Evolutionary conservation across 257 asterid species (phyloP), one percentile per base, ranked within the genome.

Genomic region (Vinca minor): DNA sequence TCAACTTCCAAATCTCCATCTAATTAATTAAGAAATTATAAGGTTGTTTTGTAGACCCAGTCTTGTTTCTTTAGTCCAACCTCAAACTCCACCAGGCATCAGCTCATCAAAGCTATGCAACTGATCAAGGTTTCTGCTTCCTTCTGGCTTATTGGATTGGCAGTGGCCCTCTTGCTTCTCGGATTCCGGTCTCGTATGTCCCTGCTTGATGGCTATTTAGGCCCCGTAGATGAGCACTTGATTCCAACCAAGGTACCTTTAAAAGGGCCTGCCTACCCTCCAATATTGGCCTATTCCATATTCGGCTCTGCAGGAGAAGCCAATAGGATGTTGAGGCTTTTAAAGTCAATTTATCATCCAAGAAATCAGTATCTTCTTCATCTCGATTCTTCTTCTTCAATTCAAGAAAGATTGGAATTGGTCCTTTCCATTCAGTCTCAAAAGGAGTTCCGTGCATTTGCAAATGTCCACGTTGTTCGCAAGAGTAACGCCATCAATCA

Each of bases 281-380:
- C 84, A 20, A 38, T 80, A 47, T 29, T 82, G 52, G 92, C 92
- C 6, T 85, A 85, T 62, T 78, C 80, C 87, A 74, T 82, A 46
- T 72, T 83, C 2, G 88, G 92, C 10, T 61, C 76, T 7, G 25
- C 6, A 39, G 87, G 87, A 21, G 85, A 85, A 3, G 69, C 65
- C 35, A 28, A 44, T 68, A 78, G 79, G 64, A 81, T 85, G 11
- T 44, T 80, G 74, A 80, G 88, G 75, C 75, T 85, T 21, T 44
- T 78, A 45, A 77, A 59, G 62, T 77, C 84, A 4, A 62, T 78
- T 36, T 78, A 85, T 69, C 88, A 85, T 49, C 92, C 87, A 4
- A 78, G 92, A 41, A 85, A 85, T 12, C 79, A 75, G 62, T 85
- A 85, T 56, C 87, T 85, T 7, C 61, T 82, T 68, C 81, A 82